Percentiles rank a stretch among this genome's conserved stretches.
These are phyloP conservation scores for Xylaria scruposa DNA, from an alignment of 495 filamentous ascomycete genomes.

Conservation along the genomic window DNA sequence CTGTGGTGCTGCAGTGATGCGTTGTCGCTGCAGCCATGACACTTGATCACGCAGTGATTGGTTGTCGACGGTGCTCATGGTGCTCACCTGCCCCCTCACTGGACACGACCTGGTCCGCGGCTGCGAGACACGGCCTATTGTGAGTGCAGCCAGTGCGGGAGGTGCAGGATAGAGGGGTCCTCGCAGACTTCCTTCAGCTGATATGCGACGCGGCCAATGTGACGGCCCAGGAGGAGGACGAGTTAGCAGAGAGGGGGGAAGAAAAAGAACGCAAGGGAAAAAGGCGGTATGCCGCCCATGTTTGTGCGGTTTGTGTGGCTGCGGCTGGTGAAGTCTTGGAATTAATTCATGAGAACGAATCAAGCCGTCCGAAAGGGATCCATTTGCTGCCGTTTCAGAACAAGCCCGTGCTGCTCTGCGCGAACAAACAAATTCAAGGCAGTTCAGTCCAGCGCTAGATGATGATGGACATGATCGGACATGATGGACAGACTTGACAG, in stretches of 20 bases:
- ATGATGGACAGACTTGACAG: conserved; percentile 2
- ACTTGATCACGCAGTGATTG: conserved; percentile 34
- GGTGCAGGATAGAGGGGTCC: conserved; percentile 23
- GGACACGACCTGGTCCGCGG: conserved; percentile 15
- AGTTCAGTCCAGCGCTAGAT: not conserved
- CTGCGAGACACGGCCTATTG: conserved; percentile 33
- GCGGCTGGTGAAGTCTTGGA: not conserved
- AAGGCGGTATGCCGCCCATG: conserved; percentile 5
- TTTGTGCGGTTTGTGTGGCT: not conserved
- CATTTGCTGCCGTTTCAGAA: conserved; percentile 18
- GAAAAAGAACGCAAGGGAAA: not conserved
- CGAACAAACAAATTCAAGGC: not conserved
- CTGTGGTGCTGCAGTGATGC: conserved; percentile 35
- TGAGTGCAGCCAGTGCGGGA: conserved; percentile 31
- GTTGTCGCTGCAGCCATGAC: conserved; percentile 37
- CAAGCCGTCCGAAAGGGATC: not conserved
- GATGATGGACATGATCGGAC: conserved; percentile 3
- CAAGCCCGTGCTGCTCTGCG: conserved; percentile 8
- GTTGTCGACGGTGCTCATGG: conserved; percentile 36
- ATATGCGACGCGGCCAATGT: conserved; percentile 25
- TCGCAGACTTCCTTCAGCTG: conserved; percentile 24
- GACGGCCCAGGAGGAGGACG: conserved; percentile 19
- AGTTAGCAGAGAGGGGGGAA: not conserved
- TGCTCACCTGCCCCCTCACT: conserved; percentile 32
- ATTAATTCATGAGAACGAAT: conserved; percentile 22